Base-by-base conservation (phyloP, 192 early-diverging fungal genomes). In the Obelidium mucronatum region DNA sequence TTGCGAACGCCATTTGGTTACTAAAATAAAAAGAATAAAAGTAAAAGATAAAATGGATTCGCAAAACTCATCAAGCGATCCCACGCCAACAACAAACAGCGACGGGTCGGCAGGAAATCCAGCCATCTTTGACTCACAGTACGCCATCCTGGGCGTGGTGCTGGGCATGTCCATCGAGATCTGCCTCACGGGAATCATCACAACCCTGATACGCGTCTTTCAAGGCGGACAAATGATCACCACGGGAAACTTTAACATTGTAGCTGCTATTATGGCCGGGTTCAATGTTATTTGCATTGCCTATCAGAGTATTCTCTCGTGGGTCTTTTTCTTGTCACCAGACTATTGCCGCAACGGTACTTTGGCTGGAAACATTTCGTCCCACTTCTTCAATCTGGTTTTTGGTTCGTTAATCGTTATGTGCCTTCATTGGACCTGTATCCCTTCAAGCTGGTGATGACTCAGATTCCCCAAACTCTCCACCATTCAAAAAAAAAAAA, bases 211-310 rank as follows among this genome's bases (percentile, higher is more conserved):
- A 37, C 63, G 63, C 35, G 26, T 39, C 15, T n/a, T 65, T 22
- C 63, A 65, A 65, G 63, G 63, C 15, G 31, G 28, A n/a, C 44
- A 48, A 48, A 36, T 65, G 28, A 37, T 35, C 1, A 8, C 8
- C 22, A 36, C 15, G 15, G 17, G 26, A 15, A 35, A 65, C 28
- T 65, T 65, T 65, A 34, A 34, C 26, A 35, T 65, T 22, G 26
- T 65, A 15, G 63, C 28, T 33, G 15, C 35, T n/a, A 65, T 65
- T 35, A 65, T 65, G 35, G 39, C 31, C 4, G 37, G 8, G 19
- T 65, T 65, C 63, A 65, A 65, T 26, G 31, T 65, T 65, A 36
- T 40, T 34, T 65, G 63, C 35, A 37, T 65, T 35, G 63, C 26
- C 33, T 65, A 65, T 40, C 63, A 65, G 35, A 39, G 34, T 65